Conservation (phyloP, 2,329 filamentous ascomycete genomes). For the Clarireedia hainanense region DNA sequence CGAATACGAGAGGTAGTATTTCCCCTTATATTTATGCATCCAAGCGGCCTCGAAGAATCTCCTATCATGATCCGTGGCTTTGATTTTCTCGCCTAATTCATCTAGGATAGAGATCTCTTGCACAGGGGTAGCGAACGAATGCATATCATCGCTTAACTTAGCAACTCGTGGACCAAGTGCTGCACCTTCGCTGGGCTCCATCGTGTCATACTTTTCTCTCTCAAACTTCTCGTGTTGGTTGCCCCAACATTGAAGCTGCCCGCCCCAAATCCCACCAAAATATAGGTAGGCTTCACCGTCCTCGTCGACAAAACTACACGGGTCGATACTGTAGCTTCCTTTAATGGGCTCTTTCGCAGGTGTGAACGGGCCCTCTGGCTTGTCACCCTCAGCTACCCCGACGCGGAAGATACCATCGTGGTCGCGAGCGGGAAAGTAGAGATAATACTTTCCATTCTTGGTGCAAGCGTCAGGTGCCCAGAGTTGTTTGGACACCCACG, state of each 20-base stretch:
- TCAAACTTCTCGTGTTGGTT: conserved; percentile 41
- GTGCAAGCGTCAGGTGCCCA: conserved; percentile 72
- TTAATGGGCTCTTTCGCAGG: conserved; percentile 57
- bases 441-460: conserved; percentile 64
- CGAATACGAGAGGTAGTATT: conserved; percentile 71
- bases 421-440: conserved; percentile 72
- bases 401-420: conserved; percentile 64
- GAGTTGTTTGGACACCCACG: conserved; percentile 71
- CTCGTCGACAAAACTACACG: conserved; percentile 69
- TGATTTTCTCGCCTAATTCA: conserved; percentile 44
- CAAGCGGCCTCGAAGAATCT: conserved; percentile 77
- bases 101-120: conserved; percentile 57
- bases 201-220: conserved; percentile 42
- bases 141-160: conserved; percentile 58
- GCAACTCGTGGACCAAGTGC: conserved; percentile 63
- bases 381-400: conserved; percentile 58
- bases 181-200: conserved; percentile 51
- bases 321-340: conserved; percentile 70
- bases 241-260: conserved; percentile 70
- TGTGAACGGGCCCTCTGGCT: conserved; percentile 61
- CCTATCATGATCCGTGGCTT: conserved; percentile 61
- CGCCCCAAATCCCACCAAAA: conserved; percentile 75
- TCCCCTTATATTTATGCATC: conserved; percentile 64
- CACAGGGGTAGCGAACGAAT: conserved; percentile 45
- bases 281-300: conserved; percentile 60